Conservation (phyloP, 768 basidiomycete genomes). For the Mycena floridula region DNA sequence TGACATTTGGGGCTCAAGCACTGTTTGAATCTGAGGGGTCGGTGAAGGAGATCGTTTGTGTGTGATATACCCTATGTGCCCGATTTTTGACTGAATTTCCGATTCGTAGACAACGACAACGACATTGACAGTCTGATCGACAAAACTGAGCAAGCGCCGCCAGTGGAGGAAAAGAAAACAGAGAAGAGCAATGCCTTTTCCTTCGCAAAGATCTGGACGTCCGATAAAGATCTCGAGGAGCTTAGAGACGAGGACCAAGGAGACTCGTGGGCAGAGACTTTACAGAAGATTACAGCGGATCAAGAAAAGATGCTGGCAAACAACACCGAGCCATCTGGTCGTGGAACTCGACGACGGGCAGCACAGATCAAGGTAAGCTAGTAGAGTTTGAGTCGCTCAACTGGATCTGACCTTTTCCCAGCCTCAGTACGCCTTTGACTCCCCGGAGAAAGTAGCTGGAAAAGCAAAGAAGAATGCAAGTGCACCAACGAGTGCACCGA, state of each 20-base stretch:
- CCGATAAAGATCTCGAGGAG: conserved; percentile 72
- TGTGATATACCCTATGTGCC: conserved; percentile 15
- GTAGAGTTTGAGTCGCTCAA: too few species aligned
- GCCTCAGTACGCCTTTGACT: too few species aligned
- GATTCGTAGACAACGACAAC: conserved; percentile 57
- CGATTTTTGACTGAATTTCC: neutral
- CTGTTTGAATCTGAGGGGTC: conserved; percentile 67
- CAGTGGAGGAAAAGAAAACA: conserved; percentile 37
- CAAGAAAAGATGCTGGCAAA: conserved; percentile 33
- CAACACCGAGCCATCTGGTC: conserved; percentile 55
- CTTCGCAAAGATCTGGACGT: conserved; percentile 91
- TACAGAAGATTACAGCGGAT: conserved; percentile 46
- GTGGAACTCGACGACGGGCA: conserved; percentile 71
- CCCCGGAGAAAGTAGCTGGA: conserved; percentile 1
- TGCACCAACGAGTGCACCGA: conserved; percentile 13
- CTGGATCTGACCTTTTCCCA: too few species aligned
- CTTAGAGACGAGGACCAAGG: conserved; percentile 50
- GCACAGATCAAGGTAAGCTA: conserved; percentile 49
- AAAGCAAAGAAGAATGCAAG: conserved; percentile 15
- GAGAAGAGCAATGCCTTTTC: conserved; percentile 61
- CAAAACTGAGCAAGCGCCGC: conserved; percentile 72
- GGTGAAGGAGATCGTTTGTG: conserved; percentile 66
- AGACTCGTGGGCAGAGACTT: conserved; percentile 79
- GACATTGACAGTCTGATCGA: conserved; percentile 86
- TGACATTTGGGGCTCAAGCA: conserved; percentile 83